These are phyloP conservation scores for Diplotaxis tenuifolia DNA, from an alignment of 345 rosid species.

Conservation along the genomic window DNA sequence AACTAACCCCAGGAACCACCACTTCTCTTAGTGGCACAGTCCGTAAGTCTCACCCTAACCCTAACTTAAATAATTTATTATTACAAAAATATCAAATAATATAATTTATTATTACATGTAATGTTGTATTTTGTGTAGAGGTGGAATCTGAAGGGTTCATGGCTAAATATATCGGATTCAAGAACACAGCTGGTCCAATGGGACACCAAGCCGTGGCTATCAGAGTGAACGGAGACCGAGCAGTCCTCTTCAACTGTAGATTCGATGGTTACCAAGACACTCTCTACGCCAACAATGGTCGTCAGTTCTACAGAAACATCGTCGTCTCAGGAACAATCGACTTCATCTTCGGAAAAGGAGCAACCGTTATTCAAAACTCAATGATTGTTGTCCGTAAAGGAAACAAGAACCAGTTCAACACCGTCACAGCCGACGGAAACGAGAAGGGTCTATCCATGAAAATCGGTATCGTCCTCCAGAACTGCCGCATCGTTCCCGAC, in stretches of 20 bases:
- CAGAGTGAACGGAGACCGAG: neutral
- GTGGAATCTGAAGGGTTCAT: neutral
- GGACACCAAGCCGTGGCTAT: neutral
- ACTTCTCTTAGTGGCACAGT: neutral
- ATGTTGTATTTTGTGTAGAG: neutral
- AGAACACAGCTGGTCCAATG: neutral
- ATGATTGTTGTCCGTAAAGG: neutral
- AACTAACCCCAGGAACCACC: neutral
- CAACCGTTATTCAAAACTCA: neutral
- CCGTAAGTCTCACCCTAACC: neutral
- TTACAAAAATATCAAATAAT: neutral
- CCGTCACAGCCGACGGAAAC: neutral
- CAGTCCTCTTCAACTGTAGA: neutral
- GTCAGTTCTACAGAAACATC: neutral
- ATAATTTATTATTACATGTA: neutral
- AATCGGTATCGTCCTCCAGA: neutral
- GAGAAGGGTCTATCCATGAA: neutral
- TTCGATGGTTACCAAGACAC: neutral
- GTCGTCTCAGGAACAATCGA: neutral
- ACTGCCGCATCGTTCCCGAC: neutral
- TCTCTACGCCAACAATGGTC: neutral
- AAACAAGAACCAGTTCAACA: neutral
- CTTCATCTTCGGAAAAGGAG: neutral
- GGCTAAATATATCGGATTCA: neutral
- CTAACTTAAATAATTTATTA: too few species aligned